phyloP scores from a whole-genome alignment of 345 rosid species.

The Hypericum androsaemum region DNA sequence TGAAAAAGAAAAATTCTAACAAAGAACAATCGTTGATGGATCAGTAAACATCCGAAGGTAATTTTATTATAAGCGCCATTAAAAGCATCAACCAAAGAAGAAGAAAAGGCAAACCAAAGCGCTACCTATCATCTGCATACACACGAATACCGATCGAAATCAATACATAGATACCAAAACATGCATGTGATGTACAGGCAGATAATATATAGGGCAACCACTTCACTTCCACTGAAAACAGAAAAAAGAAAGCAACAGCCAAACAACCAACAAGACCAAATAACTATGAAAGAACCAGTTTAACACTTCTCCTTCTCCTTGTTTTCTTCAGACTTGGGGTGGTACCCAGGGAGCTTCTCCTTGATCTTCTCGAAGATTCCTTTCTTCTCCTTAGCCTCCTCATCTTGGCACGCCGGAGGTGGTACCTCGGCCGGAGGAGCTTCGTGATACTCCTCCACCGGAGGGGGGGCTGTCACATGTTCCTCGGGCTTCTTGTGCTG shows the following conservation, averaged over 20 bases:
- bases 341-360: constrained; percentile 86
- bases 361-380: constrained; percentile 79
- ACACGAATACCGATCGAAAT: too few species aligned
- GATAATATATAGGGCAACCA: too few species aligned
- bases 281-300: constrained; percentile 2
- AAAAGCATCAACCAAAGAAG: too few species aligned
- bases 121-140: too few species aligned
- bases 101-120: too few species aligned
- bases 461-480: background rate
- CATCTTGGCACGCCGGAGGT: background rate
- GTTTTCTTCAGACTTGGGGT: constrained; percentile 37
- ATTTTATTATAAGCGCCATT: too few species aligned
- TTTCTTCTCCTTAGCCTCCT: constrained; percentile 47
- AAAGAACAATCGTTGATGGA: too few species aligned
- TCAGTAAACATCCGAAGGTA: too few species aligned
- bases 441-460: background rate
- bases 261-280: background rate
- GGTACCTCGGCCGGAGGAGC: background rate
- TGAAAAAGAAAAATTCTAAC: too few species aligned
- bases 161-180: too few species aligned
- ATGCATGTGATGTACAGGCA: too few species aligned
- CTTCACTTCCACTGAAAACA: too few species aligned
- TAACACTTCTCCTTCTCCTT: constrained; percentile 34
- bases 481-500: constrained; percentile 27
- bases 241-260: background rate